Conservation (phyloP, 2,329 filamentous ascomycete species). For the Clonostachys chloroleuca region DNA sequence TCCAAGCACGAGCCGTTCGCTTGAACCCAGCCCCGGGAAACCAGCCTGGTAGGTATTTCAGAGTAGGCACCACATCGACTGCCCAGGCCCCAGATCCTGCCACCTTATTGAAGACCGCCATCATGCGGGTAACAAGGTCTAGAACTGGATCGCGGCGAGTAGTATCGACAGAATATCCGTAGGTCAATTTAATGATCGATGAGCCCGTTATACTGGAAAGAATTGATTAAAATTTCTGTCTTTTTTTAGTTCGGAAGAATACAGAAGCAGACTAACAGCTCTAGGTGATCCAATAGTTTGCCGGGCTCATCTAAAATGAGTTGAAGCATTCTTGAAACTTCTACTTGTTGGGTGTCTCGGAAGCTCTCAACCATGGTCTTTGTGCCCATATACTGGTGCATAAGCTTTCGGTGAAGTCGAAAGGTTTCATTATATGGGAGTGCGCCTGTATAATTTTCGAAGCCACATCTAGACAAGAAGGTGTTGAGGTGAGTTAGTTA, state of each 20-base stretch:
- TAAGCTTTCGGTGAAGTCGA: conserved; percentile 13
- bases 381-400: conserved; percentile 20
- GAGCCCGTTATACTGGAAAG: conserved; percentile 1
- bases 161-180: conserved; percentile 11
- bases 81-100: conserved; percentile 11
- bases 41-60: conserved; percentile 3
- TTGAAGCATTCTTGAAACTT: conserved; percentile 5
- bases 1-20: conserved; percentile 11
- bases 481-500: not conserved
- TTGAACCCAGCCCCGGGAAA: conserved; percentile 14
- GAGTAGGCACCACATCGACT: conserved; percentile 13
- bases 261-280: conserved; percentile 2
- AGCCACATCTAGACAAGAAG: conserved; percentile 9
- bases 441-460: conserved; percentile 8
- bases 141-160: conserved; percentile 9
- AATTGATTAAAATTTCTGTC: not conserved
- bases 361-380: conserved; percentile 10
- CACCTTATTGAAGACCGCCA: conserved; percentile 12
- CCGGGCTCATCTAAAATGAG: conserved; percentile 4
- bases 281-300: conserved; percentile 5
- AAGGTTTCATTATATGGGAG: conserved; percentile 12
- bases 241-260: not conserved
- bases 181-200: conserved; percentile 7
- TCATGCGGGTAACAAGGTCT: conserved; percentile 9
- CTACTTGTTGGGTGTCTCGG: conserved; percentile 2